These are phyloP conservation scores for Aspergillus ochraceoroseus DNA, from an alignment of 2,329 filamentous ascomycete species.

Conservation along the genomic window DNA sequence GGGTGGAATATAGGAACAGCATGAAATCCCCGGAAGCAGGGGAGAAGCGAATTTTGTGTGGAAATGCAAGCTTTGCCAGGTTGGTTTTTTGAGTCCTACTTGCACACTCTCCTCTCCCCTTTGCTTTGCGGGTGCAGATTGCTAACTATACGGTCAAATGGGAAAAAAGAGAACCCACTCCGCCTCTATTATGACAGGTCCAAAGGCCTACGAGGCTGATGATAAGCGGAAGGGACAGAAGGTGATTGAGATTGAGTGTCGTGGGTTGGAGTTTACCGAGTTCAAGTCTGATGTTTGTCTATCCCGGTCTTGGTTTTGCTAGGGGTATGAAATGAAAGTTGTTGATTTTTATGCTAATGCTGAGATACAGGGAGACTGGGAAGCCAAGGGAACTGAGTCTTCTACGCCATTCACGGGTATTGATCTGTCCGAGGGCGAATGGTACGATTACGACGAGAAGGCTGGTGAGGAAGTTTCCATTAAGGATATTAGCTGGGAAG, in stretches of 20 bases:
- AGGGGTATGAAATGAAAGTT: too few relatives aligned
- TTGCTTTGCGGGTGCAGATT: too few relatives aligned
- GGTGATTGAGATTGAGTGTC: conserved; percentile 86
- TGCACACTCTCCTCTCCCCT: too few relatives aligned
- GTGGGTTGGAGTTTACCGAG: conserved; percentile 84
- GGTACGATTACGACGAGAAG: conserved; percentile 98
- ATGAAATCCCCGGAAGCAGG: conserved; percentile 86
- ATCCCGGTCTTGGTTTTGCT: neutral
- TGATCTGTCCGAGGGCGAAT: conserved; percentile 83
- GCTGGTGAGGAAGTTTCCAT: conserved; percentile 86
- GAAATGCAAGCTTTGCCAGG: conserved; percentile 98
- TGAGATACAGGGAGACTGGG: conserved; percentile 70
- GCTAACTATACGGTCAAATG: too few relatives aligned
- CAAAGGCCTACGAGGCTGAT: conserved; percentile 59
- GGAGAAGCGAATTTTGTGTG: conserved; percentile 99
- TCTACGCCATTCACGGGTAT: conserved; percentile 75
- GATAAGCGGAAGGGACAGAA: conserved; percentile 63
- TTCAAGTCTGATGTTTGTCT: conserved; percentile 77
- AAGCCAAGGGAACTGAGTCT: conserved; percentile 75
- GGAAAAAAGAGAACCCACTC: conserved; percentile 49
- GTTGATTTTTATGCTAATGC: conserved; percentile 14
- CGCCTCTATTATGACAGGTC: conserved; percentile 72
- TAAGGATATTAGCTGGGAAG: conserved; percentile 81
- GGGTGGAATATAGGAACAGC: conserved; percentile 71
- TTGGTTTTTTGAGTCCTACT: conserved; percentile 43